Conservation (phyloP, 2,329 filamentous ascomycete species). For the Sporothrix inflata region DNA sequence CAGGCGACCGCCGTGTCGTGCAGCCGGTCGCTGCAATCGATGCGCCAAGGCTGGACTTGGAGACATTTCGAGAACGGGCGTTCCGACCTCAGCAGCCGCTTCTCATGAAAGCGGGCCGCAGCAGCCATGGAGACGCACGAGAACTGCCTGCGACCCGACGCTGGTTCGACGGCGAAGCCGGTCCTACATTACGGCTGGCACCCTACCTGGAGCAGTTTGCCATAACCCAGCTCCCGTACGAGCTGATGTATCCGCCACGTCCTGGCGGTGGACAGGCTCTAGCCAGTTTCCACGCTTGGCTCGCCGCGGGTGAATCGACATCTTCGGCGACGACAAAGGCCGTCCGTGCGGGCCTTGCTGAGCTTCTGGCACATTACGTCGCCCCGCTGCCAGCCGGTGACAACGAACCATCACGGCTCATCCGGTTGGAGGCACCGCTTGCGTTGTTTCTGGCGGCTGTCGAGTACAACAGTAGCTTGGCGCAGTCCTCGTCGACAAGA, state of each 20-base stretch:
- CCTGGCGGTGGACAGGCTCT: neutral
- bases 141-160: slow-evolving; percentile 57
- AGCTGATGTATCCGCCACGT: slow-evolving; percentile 38
- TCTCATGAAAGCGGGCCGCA: slow-evolving; percentile 47
- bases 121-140: slow-evolving; percentile 37
- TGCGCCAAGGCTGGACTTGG: slow-evolving; percentile 38
- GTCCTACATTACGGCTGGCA: slow-evolving; percentile 21
- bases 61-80: slow-evolving; percentile 56
- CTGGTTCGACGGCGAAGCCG: slow-evolving; percentile 56
- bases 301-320: neutral
- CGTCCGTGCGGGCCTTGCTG: slow-evolving; percentile 27
- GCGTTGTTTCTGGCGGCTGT: slow-evolving; percentile 63
- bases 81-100: slow-evolving; percentile 58
- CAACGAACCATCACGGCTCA: slow-evolving; percentile 47
- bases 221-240: slow-evolving; percentile 46
- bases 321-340: neutral
- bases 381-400: neutral
- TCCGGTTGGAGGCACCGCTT: slow-evolving; percentile 64
- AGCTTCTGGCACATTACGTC: slow-evolving; percentile 27
- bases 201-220: slow-evolving; percentile 42
- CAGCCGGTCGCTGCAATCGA: slow-evolving; percentile 17
- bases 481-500: neutral
- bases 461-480: slow-evolving; percentile 48
- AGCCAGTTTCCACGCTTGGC: slow-evolving; percentile 30
- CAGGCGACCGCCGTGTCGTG: slow-evolving; percentile 7